phyloP scores from a whole-genome alignment of 345 rosid genomes.

The Melaleuca alternifolia region DNA sequence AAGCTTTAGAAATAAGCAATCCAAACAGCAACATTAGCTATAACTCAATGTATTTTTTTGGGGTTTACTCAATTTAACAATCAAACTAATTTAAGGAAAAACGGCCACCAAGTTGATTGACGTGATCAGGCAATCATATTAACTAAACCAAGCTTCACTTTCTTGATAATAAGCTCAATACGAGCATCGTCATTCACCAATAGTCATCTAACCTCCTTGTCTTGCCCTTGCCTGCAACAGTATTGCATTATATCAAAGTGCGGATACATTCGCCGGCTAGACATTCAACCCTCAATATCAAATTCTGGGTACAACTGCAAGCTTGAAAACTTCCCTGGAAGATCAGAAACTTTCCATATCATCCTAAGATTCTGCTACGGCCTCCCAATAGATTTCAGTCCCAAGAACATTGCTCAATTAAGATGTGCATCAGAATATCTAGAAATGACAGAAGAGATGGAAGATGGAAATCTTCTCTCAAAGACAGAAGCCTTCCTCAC shows the following conservation, averaged over 20 bases:
- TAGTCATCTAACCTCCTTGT: neutral
- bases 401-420: conserved; percentile 50
- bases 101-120: neutral
- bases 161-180: neutral
- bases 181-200: neutral
- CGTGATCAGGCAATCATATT: neutral
- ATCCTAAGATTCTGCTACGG: conserved; percentile 67
- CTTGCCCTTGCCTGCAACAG: conserved; percentile 25
- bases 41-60: neutral
- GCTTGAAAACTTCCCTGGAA: conserved; percentile 74
- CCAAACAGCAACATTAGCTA: neutral
- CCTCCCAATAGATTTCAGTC: conserved; percentile 45
- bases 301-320: conserved; percentile 39
- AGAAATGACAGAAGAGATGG: conserved; percentile 80
- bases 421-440: conserved; percentile 78
- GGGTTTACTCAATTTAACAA: neutral
- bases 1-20: neutral
- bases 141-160: neutral
- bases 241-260: conserved; percentile 77
- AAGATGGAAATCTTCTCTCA: conserved; percentile 69
- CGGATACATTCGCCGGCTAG: conserved; percentile 58
- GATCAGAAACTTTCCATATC: conserved; percentile 58
- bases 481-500: conserved; percentile 82
- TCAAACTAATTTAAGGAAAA: neutral
- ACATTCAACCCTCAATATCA: conserved; percentile 52